Base-by-base conservation (phyloP, 1,284 basidiomycete species). In the Wolfiporia cocos region DNA sequence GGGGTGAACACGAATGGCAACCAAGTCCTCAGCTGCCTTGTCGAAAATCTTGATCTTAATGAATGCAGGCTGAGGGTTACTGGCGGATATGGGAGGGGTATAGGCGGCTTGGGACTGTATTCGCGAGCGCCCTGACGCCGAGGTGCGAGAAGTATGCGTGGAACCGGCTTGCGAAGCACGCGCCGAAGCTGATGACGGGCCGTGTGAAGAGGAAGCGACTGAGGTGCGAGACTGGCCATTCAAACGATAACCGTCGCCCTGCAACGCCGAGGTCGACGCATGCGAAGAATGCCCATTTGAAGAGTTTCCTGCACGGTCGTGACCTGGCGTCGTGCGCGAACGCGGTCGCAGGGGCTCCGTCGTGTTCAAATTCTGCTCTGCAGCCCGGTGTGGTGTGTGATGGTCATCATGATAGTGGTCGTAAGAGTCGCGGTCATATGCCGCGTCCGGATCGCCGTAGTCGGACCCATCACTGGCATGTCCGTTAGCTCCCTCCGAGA, bases 11-110 rank as follows among this genome's bases (percentile, higher is more conserved):
- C 96, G 84, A 40, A 99, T 92, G 3, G 96, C 95, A 48, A 99
- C 92, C 39, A 99, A 71, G 61, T 98, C 95, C 60, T 97, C 91
- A 20, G 92, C 86, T 46, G 86, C 74, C 23, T 86, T 76, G 63
- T 96, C 87, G 58, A 95, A 96, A 42, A 99, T 92, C 69, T 99
- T 99, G 68, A 99, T 96, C 70, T 97, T 97, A 54, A 97, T 77
- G 65, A 93, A 95, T 28, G 91, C 81, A 28, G 88, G 81, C 54
- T 87, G 84, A 12, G 81, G 77, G 52, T 85, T 86, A 41, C 71
- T 74, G 14, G 78, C 76, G 33, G 83, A 88, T 54, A 87, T 84
- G n/a, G 79, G 70, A 7, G 84, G 86, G 17, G 69, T 78, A 71
- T 81, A 49, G 5, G 70, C 65, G 5, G 74, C 73, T 19, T 63